Conservation (phyloP, 2,329 filamentous ascomycete species). For the Westerdykella ornata region DNA sequence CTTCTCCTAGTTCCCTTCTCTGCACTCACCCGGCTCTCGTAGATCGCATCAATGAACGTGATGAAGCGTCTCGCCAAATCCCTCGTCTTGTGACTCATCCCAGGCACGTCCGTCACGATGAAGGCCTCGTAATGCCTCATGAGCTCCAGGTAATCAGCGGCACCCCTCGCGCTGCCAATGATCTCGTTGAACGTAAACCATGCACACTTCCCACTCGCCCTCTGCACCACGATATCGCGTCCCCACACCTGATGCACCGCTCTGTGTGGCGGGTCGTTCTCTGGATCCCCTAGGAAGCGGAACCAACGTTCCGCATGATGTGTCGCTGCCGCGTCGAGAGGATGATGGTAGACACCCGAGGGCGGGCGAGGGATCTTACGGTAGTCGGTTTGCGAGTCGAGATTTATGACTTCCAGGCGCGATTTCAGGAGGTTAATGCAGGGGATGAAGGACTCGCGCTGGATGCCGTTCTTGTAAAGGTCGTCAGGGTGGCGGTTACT, state of each 20-base stretch:
- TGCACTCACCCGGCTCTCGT: conserved; percentile 58
- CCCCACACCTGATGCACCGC: conserved; percentile 88
- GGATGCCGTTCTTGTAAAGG: conserved; percentile 95
- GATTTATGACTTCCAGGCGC: conserved; percentile 80
- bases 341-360: conserved; percentile 88
- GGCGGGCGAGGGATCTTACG: conserved; percentile 91
- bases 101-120: conserved; percentile 82
- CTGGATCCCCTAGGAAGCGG: conserved; percentile 79
- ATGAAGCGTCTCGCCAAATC: conserved; percentile 92
- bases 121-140: conserved; percentile 87
- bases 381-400: conserved; percentile 93
- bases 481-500: conserved; percentile 96
- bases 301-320: conserved; percentile 94
- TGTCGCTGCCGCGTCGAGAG: conserved; percentile 61
- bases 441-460: conserved; percentile 89
- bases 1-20: no score
- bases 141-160: conserved; percentile 91
- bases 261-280: conserved; percentile 65
- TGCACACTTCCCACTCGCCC: conserved; percentile 79
- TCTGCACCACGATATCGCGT: conserved; percentile 77
- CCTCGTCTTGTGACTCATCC: conserved; percentile 79
- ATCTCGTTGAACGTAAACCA: conserved; percentile 91
- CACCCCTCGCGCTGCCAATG: conserved; percentile 79
- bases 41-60: conserved; percentile 94
- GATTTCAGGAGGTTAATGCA: conserved; percentile 88